Percentiles rank a stretch among this genome's conserved stretches.
phyloP scores from a whole-genome alignment of 768 basidiomycete species.

The Boletus coccyginus region DNA sequence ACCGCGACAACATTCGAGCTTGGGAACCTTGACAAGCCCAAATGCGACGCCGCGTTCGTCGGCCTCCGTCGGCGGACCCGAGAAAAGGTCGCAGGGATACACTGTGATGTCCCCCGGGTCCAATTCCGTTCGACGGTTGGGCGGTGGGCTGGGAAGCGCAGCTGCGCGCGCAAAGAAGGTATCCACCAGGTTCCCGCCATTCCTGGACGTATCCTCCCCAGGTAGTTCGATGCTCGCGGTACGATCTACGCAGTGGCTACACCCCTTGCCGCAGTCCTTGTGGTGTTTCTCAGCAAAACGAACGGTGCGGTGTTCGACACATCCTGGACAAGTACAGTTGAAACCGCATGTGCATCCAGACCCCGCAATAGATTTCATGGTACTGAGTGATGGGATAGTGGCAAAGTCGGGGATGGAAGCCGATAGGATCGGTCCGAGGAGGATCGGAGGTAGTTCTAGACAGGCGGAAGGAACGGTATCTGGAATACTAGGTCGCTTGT shows the following conservation, averaged over 20 bases:
- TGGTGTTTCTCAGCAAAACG: slow-evolving; percentile 39
- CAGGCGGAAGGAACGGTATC: slow-evolving; percentile 18
- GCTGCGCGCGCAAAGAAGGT: slow-evolving; percentile 67
- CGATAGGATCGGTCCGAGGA: slow-evolving; percentile 21
- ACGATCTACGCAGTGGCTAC: slow-evolving; percentile 62
- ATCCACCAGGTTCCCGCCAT: slow-evolving; percentile 44
- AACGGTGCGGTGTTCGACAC: slow-evolving; percentile 62
- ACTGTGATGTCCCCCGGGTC: slow-evolving; percentile 53
- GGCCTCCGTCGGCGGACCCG: slow-evolving; percentile 30
- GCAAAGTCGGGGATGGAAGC: slow-evolving; percentile 44
- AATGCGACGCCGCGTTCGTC: slow-evolving; percentile 44
- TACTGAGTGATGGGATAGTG: slow-evolving; percentile 58
- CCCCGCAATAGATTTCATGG: slow-evolving; percentile 56
- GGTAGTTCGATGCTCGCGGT: slow-evolving; percentile 45
- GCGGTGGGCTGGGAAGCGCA: slow-evolving; percentile 60
- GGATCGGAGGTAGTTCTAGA: slow-evolving; percentile 51
- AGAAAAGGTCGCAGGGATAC: slow-evolving; percentile 40
- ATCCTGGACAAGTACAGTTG: slow-evolving; percentile 70
- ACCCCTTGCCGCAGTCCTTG: slow-evolving; percentile 47
- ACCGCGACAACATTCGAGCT: slow-evolving; percentile 66
- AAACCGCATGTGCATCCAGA: slow-evolving; percentile 73
- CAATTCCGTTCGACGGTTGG: slow-evolving; percentile 36
- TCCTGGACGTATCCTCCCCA: slow-evolving; percentile 5
- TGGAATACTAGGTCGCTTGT: not conserved
- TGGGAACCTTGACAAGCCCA: slow-evolving; percentile 55